phyloP scores from a whole-genome alignment of 306 rosid genomes.

The Luffa aegyptiaca region DNA sequence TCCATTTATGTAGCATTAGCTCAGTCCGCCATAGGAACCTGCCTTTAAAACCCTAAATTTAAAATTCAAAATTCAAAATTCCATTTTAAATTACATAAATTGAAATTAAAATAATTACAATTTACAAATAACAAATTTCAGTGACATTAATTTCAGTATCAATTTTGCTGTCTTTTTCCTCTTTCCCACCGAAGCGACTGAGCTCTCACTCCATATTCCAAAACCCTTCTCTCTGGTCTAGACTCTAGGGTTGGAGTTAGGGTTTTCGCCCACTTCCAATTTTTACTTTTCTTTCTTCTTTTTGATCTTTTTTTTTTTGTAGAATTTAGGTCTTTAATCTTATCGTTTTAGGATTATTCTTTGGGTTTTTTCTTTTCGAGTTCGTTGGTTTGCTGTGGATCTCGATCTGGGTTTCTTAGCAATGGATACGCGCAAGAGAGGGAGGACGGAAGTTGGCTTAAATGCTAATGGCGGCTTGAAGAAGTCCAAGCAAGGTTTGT shows the following conservation, averaged over 20 bases:
- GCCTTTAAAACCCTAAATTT: no score
- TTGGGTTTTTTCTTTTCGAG: background rate
- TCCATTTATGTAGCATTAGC: no score
- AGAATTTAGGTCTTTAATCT: background rate
- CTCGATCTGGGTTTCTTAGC: slow-evolving; percentile 27
- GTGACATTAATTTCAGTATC: background rate
- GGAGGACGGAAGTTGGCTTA: slow-evolving; percentile 35
- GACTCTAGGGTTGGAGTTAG: slow-evolving; percentile 21
- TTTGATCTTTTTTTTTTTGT: background rate
- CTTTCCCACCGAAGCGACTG: background rate
- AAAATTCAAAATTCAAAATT: no score
- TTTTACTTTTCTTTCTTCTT: background rate
- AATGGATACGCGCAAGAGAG: slow-evolving; percentile 66
- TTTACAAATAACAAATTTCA: background rate
- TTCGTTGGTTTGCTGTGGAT: slow-evolving; percentile 24
- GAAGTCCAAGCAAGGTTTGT: slow-evolving; percentile 50
- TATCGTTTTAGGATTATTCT: background rate
- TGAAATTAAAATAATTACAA: no score
- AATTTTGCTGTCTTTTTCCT: background rate
- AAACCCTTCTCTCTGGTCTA: slow-evolving; percentile 23
- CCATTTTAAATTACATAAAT: no score
- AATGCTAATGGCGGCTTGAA: slow-evolving; percentile 51
- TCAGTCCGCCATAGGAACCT: no score
- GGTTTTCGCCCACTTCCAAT: slow-evolving; percentile 18
- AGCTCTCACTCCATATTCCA: background rate